Evolutionary conservation across 257 asterid species (phyloP), one percentile per base, ranked within the genome.

Genomic region (Echium plantagineum): DNA sequence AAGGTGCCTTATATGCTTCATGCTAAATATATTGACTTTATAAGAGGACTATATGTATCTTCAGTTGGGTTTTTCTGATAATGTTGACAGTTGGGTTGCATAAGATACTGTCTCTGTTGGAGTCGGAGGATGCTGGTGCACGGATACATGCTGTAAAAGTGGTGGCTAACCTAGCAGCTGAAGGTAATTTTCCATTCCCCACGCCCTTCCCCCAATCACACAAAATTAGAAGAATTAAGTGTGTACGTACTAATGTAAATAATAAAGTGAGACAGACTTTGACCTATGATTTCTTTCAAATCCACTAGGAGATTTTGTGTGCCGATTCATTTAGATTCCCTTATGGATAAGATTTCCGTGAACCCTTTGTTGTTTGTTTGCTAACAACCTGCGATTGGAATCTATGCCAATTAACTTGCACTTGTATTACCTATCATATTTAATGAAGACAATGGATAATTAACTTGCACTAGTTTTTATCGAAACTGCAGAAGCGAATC

Each of bases 61-160:
- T 42, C 49, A 42, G 5, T 42, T 42, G 13, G 49, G 15, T 10
- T 10, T 42, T 58, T 58, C 21, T 51, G 62, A 46, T 62, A 66
- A 60, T 31, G 61, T 32, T 72, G 58, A 60, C 86, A 93, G 99
- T 93, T 74, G 99, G 99, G 63, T 71, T 93, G 86, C 96, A 93
- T 68, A 89, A 89, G 80, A 93, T 93, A 72, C 70, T 93, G 72
- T 93, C 99, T 0, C 77, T 93, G 78, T 90, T 93, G 47, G 97
- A 93, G 77, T 86, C 99, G 17, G 95, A 89, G 24, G 99, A 93
- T 76, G 84, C 93, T 48, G 81, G 67, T 71, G 96, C 86, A 49
- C 88, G 94, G 71, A 86, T 89, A 77, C 96, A 93, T 83, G 99
- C 99, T 26, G 99, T 89, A 66, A 93, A 93, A 82, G 97, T 93